Evolutionary conservation across 1,284 basidiomycete genomes (phyloP), one percentile per base, ranked within the genome.

Genomic region (Cystobasidium slooffiae): DNA sequence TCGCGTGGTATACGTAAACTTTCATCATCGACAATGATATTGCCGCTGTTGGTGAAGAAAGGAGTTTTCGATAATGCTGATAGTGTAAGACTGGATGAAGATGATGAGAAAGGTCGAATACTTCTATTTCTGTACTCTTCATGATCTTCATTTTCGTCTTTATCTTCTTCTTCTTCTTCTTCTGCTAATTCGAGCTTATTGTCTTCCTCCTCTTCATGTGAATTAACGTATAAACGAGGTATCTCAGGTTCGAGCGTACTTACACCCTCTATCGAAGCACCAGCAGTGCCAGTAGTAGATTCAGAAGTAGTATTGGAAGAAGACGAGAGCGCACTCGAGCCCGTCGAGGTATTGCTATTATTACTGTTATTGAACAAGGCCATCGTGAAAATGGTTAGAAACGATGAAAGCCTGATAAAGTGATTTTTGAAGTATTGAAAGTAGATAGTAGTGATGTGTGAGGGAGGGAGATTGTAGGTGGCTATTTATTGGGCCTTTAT

Each of bases 261-360:
- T 66, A 53, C 64, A 37, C 64, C 64, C 64, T 66, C 64, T 66
- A 66, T 66, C 37, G 64, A 53, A 7, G 64, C 64, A 24, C 24
- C 43, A 7, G 56, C 14, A 18, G n/a, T 39, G 39, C 16, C 22
- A 59, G 56, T n/a, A 24, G 37, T 43, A 39, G 39, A 41, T 6
- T 16, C 18, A 6, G 56, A n/a, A 39, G 37, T 56, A 18, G 20
- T 37, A 12, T 24, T 56, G 53, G 24, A 41, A 43, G 56, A 6
- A 59, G 56, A n/a, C n/a, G n/a, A 59, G 39, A 39, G 39, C 37
- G 56, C 39, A 5, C 37, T n/a, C 10, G 56, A 59, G 8, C 39
- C 56, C 56, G 56, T 39, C n/a, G 56, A 9, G 20, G 39, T 39
- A 59, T 31, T 39, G 39, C 37, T 41, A 41, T 59, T 39, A 58